Evolutionary conservation across 805 yeast species (phyloP).

Genomic region (Pachysolen tannophilus): DNA sequence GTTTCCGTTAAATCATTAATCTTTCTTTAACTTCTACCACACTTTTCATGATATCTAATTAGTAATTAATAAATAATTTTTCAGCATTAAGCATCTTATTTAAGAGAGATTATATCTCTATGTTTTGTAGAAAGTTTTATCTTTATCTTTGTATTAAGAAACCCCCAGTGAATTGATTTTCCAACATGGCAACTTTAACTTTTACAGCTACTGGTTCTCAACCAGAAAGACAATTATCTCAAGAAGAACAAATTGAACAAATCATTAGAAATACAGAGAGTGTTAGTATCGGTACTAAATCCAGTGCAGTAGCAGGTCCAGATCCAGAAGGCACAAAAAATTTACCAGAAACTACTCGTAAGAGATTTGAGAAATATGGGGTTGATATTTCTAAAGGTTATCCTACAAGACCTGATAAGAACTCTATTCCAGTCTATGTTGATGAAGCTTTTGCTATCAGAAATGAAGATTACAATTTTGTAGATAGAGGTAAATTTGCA

Average conservation of each 20-base stretch:
- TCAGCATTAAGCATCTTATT: too few species aligned
- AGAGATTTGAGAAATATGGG: constrained; percentile 26
- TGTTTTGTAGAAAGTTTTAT: too few species aligned
- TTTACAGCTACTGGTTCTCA: constrained; percentile 4
- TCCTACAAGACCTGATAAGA: constrained; percentile 27
- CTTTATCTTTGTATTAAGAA: too few species aligned
- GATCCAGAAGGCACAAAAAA: constrained; percentile 14
- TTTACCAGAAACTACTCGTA: constrained; percentile 20
- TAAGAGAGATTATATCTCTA: too few species aligned
- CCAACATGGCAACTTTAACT: constrained; percentile 13
- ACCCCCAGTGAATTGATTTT: too few species aligned
- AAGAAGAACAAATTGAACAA: constrained; percentile 17
- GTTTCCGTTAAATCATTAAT: too few species aligned
- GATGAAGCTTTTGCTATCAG: constrained; percentile 33
- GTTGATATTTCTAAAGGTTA: constrained; percentile 31
- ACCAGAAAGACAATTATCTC: constrained; percentile 10
- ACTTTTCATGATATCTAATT: too few species aligned
- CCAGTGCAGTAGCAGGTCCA: constrained; percentile 4
- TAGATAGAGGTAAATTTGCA: constrained; percentile 12
- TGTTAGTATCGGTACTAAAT: constrained; percentile 9
- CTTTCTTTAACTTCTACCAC: too few species aligned
- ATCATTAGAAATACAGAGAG: constrained; percentile 13
- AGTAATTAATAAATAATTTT: too few species aligned
- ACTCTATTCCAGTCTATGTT: constrained; percentile 25
- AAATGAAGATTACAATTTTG: constrained; percentile 7